These are phyloP conservation scores for Anacardium occidentale DNA, from an alignment of 345 rosid species.

Conservation along the genomic window DNA sequence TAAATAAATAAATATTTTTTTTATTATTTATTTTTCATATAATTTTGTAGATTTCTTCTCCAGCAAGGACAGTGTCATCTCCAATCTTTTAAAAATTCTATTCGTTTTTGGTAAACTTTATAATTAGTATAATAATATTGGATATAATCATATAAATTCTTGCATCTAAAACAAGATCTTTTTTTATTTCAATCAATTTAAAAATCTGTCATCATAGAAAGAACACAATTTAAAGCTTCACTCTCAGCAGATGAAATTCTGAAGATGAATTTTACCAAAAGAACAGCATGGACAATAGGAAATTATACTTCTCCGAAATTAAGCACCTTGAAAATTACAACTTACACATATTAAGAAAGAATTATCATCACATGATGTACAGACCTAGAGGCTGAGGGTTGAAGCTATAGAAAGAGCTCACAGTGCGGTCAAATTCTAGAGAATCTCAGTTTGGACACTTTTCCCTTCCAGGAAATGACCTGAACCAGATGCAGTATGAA, in stretches of 20 bases:
- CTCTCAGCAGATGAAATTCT: background rate
- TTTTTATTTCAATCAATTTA: background rate
- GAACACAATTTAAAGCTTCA: background rate
- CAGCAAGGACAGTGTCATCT: conserved; percentile 3
- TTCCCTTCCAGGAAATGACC: background rate
- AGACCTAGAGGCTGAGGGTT: background rate
- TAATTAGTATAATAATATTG: background rate
- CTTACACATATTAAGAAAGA: conserved; percentile 21
- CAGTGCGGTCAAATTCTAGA: background rate
- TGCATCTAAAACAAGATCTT: too few relatives aligned
- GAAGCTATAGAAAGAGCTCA: background rate
- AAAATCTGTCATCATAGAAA: background rate
- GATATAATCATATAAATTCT: too few relatives aligned
- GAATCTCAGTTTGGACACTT: background rate
- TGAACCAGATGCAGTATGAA: conserved; percentile 5
- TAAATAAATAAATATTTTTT: background rate
- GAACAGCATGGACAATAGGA: background rate
- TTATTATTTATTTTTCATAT: background rate
- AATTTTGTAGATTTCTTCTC: conserved; percentile 22
- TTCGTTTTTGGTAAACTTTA: background rate
- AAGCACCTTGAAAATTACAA: conserved; percentile 8
- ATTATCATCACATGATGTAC: conserved; percentile 21
- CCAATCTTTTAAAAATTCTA: too few relatives aligned
- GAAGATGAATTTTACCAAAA: background rate
- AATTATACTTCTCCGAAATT: background rate